phyloP scores from a whole-genome alignment of 768 basidiomycete species.

The Rubroboletus satanas region DNA sequence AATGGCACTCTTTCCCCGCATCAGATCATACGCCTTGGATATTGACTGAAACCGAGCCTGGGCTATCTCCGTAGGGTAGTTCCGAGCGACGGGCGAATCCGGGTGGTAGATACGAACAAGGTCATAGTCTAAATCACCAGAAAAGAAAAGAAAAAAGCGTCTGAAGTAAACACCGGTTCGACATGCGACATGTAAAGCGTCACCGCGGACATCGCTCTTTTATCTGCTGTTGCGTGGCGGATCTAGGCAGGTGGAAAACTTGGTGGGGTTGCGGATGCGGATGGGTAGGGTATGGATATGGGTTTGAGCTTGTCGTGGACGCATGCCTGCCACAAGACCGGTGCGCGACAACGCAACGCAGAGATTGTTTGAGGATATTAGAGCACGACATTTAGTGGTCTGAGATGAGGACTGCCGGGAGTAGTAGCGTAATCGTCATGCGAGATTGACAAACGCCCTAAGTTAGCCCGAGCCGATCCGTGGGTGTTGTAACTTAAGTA shows the following conservation, averaged over 20 bases:
- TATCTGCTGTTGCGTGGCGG: constrained; percentile 49
- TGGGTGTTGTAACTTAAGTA: not conserved
- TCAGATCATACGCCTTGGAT: constrained; percentile 59
- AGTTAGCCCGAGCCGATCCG: not conserved
- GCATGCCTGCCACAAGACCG: constrained; percentile 13
- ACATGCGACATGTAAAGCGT: not conserved
- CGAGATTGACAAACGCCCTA: not conserved
- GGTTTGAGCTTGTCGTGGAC: constrained; percentile 22
- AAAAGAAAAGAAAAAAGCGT: not conserved
- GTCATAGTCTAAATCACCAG: constrained; percentile 55
- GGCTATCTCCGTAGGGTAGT: constrained; percentile 43
- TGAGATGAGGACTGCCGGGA: not conserved
- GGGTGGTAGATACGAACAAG: constrained; percentile 79
- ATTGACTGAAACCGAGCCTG: constrained; percentile 70
- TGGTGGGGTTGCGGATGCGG: constrained; percentile 56
- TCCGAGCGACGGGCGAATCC: constrained; percentile 50
- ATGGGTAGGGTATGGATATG: constrained; percentile 50
- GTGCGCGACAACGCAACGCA: constrained; percentile 1
- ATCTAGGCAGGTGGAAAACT: constrained; percentile 56
- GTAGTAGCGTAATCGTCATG: not conserved
- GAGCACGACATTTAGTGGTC: constrained; percentile 9
- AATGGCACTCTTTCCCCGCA: constrained; percentile 45
- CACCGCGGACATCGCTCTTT: constrained; percentile 51
- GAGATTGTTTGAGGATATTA: constrained; percentile 3
- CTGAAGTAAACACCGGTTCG: constrained; percentile 1